These are phyloP conservation scores for Cercophora samala DNA, from an alignment of 495 filamentous ascomycete species.

Conservation along the genomic window DNA sequence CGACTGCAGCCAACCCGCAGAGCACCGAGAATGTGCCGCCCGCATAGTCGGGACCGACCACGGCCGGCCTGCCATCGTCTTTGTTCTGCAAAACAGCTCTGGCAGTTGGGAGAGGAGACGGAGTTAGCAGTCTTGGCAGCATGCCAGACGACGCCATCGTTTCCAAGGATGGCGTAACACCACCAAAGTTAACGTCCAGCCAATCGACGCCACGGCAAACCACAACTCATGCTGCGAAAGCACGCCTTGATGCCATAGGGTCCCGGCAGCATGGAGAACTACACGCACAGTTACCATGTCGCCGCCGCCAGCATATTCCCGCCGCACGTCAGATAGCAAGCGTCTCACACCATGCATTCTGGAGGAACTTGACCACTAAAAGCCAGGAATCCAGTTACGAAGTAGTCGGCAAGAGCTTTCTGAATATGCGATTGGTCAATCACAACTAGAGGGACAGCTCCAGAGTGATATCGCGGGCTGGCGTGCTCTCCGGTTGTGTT, in stretches of 20 bases:
- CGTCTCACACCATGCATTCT: slow-evolving; percentile 24
- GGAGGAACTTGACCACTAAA: neutral
- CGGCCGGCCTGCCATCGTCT: neutral
- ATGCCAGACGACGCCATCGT: slow-evolving; percentile 1
- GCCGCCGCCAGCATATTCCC: neutral
- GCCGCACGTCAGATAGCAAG: slow-evolving; percentile 25
- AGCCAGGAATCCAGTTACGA: neutral
- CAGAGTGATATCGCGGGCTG: slow-evolving; percentile 6
- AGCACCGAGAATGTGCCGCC: neutral
- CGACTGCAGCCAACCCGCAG: too few relatives aligned
- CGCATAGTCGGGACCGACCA: slow-evolving; percentile 5
- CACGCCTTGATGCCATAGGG: slow-evolving; percentile 15
- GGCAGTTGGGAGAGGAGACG: neutral
- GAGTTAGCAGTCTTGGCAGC: slow-evolving; percentile 14
- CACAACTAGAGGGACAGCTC: neutral
- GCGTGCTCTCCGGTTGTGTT: neutral
- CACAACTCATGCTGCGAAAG: slow-evolving; percentile 6
- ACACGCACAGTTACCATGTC: neutral
- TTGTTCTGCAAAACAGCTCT: neutral
- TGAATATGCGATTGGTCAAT: neutral
- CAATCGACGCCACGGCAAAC: neutral
- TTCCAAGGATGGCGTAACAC: slow-evolving; percentile 14
- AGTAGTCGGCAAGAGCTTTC: neutral
- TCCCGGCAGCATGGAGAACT: neutral
- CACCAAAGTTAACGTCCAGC: neutral